A percentile compares a stretch with the other conserved stretches of the same genome.
Conservation (phyloP, 768 basidiomycete genomes). For the Kwoniella sp. region DNA sequence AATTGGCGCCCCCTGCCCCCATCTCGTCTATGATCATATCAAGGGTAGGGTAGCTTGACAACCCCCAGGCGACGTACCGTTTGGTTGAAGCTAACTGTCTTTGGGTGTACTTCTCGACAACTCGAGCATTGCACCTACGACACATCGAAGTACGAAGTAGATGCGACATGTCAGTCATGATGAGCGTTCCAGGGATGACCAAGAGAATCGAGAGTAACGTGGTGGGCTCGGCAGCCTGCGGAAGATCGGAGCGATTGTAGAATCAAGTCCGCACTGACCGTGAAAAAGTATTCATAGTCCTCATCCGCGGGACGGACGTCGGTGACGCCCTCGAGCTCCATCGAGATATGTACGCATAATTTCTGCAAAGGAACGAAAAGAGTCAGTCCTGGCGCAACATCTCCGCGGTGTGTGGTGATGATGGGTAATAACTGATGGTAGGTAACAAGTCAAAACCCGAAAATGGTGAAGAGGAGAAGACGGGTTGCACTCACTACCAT, state of each 20-base stretch:
- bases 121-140: conserved; percentile 38
- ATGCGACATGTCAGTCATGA: conserved; percentile 1
- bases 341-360: conserved; percentile 46
- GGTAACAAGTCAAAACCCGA: too few species aligned
- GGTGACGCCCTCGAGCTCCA: conserved; percentile 55
- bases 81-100: conserved; percentile 49
- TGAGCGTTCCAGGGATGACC: too few species aligned
- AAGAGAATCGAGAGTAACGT: not conserved
- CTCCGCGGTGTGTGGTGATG: too few species aligned
- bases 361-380: conserved; percentile 33
- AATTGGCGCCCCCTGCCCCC: too few species aligned
- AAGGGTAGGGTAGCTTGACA: too few species aligned
- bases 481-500: conserved; percentile 25
- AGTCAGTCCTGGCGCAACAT: not conserved
- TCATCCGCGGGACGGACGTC: conserved; percentile 47
- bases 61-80: too few species aligned
- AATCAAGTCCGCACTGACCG: conserved; percentile 36
- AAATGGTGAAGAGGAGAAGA: too few species aligned
- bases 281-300: conserved; percentile 52
- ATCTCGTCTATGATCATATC: too few species aligned
- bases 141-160: conserved; percentile 5
- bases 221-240: too few species aligned
- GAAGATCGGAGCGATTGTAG: too few species aligned
- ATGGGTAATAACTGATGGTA: too few species aligned
- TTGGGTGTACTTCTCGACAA: conserved; percentile 51